Evolutionary conservation across 441 rosid genomes (phyloP).

Genomic region (Daphne laureola): DNA sequence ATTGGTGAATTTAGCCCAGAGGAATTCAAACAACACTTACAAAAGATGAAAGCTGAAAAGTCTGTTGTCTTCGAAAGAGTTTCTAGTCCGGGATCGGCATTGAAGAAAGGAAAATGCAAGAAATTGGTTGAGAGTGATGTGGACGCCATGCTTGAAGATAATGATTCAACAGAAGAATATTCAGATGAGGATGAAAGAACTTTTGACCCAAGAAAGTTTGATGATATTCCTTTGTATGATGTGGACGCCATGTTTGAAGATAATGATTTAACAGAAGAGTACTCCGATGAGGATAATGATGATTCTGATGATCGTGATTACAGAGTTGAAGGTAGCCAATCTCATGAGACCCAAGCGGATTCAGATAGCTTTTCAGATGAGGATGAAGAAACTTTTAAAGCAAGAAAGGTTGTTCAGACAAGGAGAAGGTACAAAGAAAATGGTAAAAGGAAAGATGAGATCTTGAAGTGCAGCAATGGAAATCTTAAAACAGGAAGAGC

Average conservation of each 20-base stretch:
- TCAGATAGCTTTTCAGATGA: background rate
- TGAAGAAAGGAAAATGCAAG: background rate
- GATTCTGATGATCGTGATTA: conserved; percentile 15
- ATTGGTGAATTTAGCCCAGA: background rate
- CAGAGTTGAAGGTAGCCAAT: background rate
- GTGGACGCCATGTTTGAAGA: conserved; percentile 2
- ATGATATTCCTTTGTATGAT: background rate
- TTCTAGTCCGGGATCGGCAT: background rate
- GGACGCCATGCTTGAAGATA: background rate
- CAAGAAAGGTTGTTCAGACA: background rate
- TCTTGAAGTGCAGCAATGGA: background rate
- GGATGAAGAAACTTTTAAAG: background rate
- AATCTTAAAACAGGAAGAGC: conserved; percentile 15
- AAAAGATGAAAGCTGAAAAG: background rate
- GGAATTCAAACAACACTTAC: background rate
- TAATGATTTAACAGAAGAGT: conserved; percentile 7
- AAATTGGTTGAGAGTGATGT: conserved; percentile 5
- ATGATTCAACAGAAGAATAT: conserved; percentile 8
- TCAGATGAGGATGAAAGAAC: conserved; percentile 18
- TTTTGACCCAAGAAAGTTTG: too few species aligned
- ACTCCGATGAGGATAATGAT: conserved; percentile 16
- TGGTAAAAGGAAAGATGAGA: conserved; percentile 8
- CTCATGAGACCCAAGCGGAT: background rate
- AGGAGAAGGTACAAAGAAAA: background rate
- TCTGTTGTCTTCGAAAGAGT: background rate